Conservation (phyloP, 2,329 filamentous ascomycete species). For the Phaeophleospora eucalypticola region DNA sequence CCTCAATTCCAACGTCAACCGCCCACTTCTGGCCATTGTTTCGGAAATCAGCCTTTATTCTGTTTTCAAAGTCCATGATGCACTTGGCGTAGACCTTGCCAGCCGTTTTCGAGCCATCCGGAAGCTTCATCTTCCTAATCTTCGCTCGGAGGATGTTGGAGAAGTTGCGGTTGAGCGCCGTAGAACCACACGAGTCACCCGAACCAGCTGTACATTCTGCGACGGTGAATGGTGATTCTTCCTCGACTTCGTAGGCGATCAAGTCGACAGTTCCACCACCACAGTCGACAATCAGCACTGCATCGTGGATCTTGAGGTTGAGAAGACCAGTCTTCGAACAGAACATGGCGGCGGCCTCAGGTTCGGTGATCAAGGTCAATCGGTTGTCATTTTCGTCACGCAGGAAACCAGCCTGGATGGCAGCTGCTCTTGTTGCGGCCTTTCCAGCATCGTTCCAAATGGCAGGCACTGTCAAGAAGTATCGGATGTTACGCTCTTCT, state of each 20-base stretch:
- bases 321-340: constrained; percentile 94
- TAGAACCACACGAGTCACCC: constrained; percentile 97
- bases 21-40: constrained; percentile 99
- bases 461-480: constrained; percentile 96
- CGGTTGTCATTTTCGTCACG: constrained; percentile 97
- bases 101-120: constrained; percentile 94
- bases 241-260: constrained; percentile 97
- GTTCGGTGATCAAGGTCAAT: constrained; percentile 89
- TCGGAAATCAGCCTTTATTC: constrained; percentile 98
- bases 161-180: constrained; percentile 94
- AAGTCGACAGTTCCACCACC: constrained; percentile 98
- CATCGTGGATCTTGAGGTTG: constrained; percentile 96
- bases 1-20: constrained; percentile 94
- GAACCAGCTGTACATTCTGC: constrained; percentile 96
- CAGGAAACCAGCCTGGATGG: constrained; percentile 94
- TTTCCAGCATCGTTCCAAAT: constrained; percentile 99
- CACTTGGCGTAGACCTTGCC: constrained; percentile 98
- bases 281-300: constrained; percentile 96
- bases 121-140: constrained; percentile 98
- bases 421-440: constrained; percentile 89
- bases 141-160: constrained; percentile 96
- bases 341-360: constrained; percentile 94
- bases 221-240: constrained; percentile 94
- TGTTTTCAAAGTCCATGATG: constrained; percentile 99
- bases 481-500: constrained; percentile 95